Conservation (phyloP, 257 asterid species). For the Primulina huaijiensis region DNA sequence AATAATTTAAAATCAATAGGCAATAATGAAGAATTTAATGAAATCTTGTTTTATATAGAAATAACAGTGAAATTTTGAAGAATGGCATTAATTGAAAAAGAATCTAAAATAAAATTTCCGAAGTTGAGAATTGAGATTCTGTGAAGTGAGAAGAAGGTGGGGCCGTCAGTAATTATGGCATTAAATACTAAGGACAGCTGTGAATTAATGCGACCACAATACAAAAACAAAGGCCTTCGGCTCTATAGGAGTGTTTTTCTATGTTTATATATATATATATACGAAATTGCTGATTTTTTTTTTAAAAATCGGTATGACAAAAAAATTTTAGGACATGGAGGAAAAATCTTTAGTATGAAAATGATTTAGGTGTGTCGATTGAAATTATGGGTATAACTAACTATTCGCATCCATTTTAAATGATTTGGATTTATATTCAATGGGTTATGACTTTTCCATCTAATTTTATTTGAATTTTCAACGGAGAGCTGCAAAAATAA, state of each 20-base stretch:
- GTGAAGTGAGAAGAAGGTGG: slow-evolving; percentile 10
- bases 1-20: slow-evolving; percentile 12
- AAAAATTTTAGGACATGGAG: background rate
- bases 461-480: background rate
- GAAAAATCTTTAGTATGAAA: background rate
- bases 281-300: no score
- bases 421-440: no score
- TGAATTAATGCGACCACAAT: background rate
- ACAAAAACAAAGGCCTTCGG: background rate
- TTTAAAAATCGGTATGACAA: background rate
- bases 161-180: slow-evolving; percentile 24
- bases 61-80: slow-evolving; percentile 19
- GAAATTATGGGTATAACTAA: background rate
- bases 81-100: slow-evolving; percentile 4
- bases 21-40: slow-evolving; percentile 36
- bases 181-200: slow-evolving; percentile 34
- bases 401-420: no score
- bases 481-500: no score
- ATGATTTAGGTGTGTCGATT: background rate
- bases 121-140: slow-evolving; percentile 27
- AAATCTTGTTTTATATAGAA: slow-evolving; percentile 30
- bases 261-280: no score
- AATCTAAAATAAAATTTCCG: background rate
- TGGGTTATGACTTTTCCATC: background rate
- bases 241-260: background rate